phyloP scores from a whole-genome alignment of 441 rosid species.

The Jatropha multifida region DNA sequence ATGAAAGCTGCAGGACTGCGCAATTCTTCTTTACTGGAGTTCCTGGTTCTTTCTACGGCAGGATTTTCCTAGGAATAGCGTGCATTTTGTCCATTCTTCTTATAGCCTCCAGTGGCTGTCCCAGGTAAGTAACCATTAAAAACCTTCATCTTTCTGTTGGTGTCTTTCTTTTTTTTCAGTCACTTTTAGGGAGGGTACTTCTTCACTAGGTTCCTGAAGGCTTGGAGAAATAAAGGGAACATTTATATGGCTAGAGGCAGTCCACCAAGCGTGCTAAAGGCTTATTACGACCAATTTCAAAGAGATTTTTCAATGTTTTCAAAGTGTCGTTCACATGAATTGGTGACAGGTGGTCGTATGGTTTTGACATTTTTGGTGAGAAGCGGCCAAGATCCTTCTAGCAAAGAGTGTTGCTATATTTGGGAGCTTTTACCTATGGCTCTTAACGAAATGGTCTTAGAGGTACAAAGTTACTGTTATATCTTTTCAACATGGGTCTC shows the following conservation, averaged over 20 bases:
- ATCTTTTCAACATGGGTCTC: too few species aligned
- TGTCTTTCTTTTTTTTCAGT: too few species aligned
- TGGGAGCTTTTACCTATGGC: constrained; percentile 52
- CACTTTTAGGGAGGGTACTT: too few species aligned
- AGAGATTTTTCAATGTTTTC: constrained; percentile 37
- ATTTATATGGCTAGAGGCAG: constrained; percentile 45
- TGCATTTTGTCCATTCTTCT: constrained; percentile 54
- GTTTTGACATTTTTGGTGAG: constrained; percentile 47
- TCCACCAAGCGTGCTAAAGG: constrained; percentile 30
- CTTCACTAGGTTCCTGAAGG: constrained; percentile 22
- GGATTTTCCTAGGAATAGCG: constrained; percentile 28
- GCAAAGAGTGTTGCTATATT: constrained; percentile 48
- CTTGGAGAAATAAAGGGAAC: constrained; percentile 37
- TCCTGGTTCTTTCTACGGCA: constrained; percentile 42
- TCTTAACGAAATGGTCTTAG: constrained; percentile 40
- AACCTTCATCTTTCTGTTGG: background rate
- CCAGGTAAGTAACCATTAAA: background rate
- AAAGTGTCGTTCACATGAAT: constrained; percentile 40
- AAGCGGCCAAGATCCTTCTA: constrained; percentile 39
- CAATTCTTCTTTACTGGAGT: constrained; percentile 36
- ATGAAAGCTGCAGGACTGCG: background rate
- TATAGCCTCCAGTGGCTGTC: constrained; percentile 52
- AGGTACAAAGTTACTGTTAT: constrained; percentile 30
- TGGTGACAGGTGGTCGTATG: constrained; percentile 47
- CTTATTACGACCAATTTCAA: constrained; percentile 43